phyloP scores from a whole-genome alignment of 2,329 filamentous ascomycete genomes.

The Arthrobotrys sphaeroides region DNA sequence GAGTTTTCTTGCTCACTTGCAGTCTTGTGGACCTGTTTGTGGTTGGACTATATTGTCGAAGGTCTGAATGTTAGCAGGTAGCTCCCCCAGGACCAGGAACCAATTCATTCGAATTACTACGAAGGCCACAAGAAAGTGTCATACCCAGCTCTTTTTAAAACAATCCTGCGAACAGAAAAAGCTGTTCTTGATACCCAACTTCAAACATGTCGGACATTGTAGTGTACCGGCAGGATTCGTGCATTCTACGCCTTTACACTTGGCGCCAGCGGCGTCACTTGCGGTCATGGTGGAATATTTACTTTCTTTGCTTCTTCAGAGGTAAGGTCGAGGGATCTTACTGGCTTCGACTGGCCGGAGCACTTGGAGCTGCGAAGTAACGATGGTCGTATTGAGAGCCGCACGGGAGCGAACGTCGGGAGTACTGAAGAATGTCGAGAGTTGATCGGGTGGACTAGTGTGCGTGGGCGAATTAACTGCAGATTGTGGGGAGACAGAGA shows the following conservation, averaged over 20 bases:
- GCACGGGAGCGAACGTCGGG: not conserved
- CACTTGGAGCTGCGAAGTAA: constrained; percentile 6
- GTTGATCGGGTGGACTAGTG: not conserved
- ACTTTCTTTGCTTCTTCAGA: constrained; percentile 22
- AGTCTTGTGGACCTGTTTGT: constrained; percentile 86
- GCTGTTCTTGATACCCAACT: constrained; percentile 84
- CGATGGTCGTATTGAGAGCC: not conserved
- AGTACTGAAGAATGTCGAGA: not conserved
- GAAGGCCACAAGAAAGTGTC: constrained; percentile 2
- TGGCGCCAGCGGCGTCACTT: constrained; percentile 60
- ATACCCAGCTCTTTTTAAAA: constrained; percentile 98
- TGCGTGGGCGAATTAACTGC: not conserved
- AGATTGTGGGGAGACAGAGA: constrained; percentile 32
- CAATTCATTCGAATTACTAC: not conserved
- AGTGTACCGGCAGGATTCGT: constrained; percentile 83
- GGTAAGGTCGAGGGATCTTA: constrained; percentile 48
- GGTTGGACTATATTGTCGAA: constrained; percentile 70
- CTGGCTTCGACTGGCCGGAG: constrained; percentile 40
- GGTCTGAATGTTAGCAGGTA: not conserved
- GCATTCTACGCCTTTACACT: constrained; percentile 85
- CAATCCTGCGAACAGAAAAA: constrained; percentile 99
- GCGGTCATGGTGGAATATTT: constrained; percentile 42
- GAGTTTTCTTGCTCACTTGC: constrained; percentile 74
- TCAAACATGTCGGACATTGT: constrained; percentile 95
- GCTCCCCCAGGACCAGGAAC: not conserved